These are phyloP conservation scores for Argentina anserina DNA, from an alignment of 306 rosid genomes.

Conservation along the genomic window DNA sequence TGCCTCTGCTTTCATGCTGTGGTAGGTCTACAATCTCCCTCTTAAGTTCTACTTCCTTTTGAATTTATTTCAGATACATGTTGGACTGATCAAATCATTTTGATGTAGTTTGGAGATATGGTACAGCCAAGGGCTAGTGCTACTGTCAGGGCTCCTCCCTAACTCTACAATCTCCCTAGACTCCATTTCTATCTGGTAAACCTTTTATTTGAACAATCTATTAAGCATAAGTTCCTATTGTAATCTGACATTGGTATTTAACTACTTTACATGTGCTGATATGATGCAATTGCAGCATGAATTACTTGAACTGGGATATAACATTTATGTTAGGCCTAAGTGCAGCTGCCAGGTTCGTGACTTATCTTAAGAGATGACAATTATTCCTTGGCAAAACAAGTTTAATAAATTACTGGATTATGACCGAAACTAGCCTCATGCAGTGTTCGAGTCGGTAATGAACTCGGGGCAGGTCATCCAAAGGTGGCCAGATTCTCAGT, in stretches of 20 bases:
- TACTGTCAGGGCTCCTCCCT: constrained; percentile 6
- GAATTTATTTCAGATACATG: too few relatives aligned
- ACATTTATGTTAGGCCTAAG: background rate
- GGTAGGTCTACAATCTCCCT: constrained; percentile 24
- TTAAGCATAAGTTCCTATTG: background rate
- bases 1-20: constrained; percentile 53
- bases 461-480: constrained; percentile 56
- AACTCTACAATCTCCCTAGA: constrained; percentile 1
- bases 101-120: constrained; percentile 9
- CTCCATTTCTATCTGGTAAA: constrained; percentile 2
- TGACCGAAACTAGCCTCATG: background rate
- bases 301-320: constrained; percentile 6
- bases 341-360: constrained; percentile 5
- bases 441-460: constrained; percentile 57
- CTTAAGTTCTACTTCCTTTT: background rate
- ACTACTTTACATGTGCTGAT: background rate
- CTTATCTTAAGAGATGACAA: background rate
- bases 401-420: background rate
- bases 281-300: background rate
- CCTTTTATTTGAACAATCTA: background rate
- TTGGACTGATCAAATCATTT: background rate
- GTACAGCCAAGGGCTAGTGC: constrained; percentile 9
- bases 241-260: background rate
- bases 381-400: background rate
- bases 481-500: constrained; percentile 25